These are phyloP conservation scores for Medicago lupulina DNA, from an alignment of 306 rosid species.

Conservation along the genomic window DNA sequence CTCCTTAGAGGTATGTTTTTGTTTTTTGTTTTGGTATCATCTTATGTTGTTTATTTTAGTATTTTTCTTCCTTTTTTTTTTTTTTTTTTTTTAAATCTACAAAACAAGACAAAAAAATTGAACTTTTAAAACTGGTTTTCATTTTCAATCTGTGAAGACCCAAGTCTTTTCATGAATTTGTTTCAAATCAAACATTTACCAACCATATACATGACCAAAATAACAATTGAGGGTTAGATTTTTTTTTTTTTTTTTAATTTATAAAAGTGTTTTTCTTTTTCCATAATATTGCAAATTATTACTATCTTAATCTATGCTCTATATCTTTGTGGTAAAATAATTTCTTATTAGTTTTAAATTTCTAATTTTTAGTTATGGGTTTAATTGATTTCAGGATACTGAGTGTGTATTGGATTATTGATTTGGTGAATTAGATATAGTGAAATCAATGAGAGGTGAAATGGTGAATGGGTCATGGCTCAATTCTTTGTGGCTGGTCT, in stretches of 20 bases:
- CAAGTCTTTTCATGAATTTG: background rate
- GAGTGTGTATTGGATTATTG: slow-evolving; percentile 31
- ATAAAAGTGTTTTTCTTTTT: background rate
- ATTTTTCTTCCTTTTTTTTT: background rate
- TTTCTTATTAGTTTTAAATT: slow-evolving; percentile 38
- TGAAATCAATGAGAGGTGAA: slow-evolving; percentile 60
- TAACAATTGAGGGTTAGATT: slow-evolving; percentile 40
- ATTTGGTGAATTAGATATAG: slow-evolving; percentile 35
- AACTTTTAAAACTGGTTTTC: background rate
- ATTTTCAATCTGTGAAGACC: background rate
- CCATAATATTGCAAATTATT: slow-evolving; percentile 1
- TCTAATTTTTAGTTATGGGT: slow-evolving; percentile 33
- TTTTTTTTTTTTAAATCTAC: background rate
- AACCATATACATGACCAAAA: slow-evolving; percentile 17
- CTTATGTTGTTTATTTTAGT: background rate
- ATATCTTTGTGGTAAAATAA: background rate
- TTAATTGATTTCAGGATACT: slow-evolving; percentile 49
- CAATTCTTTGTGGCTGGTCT: slow-evolving; percentile 58
- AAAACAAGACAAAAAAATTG: background rate
- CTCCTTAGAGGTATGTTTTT: background rate
- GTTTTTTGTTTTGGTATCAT: background rate
- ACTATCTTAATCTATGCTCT: background rate
- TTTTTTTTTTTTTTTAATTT: background rate
- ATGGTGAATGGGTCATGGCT: slow-evolving; percentile 62
- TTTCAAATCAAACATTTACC: slow-evolving; percentile 11